Base-by-base conservation (phyloP, 768 basidiomycete species). In the Phylloporus sp. region DNA sequence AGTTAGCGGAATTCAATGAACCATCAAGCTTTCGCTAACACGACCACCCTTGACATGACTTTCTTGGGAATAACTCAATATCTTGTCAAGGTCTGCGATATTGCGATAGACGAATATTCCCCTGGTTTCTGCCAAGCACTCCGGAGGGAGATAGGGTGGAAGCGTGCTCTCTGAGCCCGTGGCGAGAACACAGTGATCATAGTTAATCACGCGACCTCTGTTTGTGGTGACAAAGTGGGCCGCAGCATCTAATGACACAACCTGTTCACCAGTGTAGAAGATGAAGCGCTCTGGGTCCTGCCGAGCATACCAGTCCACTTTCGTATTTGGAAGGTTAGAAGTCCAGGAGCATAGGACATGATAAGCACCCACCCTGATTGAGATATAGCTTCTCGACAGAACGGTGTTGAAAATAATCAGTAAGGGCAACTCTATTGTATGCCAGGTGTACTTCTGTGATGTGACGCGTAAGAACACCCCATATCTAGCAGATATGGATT, bases 31-130 rank as follows among this genome's bases (percentile, higher is more conserved):
- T 18, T 32, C 42, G 64, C 64, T 10, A 20, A 65, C 64, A 22
- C 49, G 49, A 18, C 64, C 61, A 18, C 62, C 62, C 29, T 75
- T 76, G 8, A 82, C 72, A 2, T 68, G 63, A 9, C 71, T 70
- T 41, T 66, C 58, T 40, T 80, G 73, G 4, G 82, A 74, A 59
- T 83, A 88, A n/a, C 67, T 59, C 43, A 86, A 76, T 52, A 90
- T 83, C 6, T 67, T 71, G 50, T 86, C 78, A 36, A 90, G 70
- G 60, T 90, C 88, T 20, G 81, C 68, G 40, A 90, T 79, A 54
- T 80, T 86, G 28, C 88, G 79, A 60, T 90, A 90, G 0, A 85
- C 84, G 53, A 87, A 88, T 3, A 85, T 69, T 5, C 88, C 87
- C 32, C 72, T 73, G 7, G 74, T 77, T 27, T 59, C 64, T 16